Percentiles rank a stretch among this genome's conserved stretches.
phyloP scores from a whole-genome alignment of 1,139 yeast species.

The Saccharomyces pastorianus region DNA sequence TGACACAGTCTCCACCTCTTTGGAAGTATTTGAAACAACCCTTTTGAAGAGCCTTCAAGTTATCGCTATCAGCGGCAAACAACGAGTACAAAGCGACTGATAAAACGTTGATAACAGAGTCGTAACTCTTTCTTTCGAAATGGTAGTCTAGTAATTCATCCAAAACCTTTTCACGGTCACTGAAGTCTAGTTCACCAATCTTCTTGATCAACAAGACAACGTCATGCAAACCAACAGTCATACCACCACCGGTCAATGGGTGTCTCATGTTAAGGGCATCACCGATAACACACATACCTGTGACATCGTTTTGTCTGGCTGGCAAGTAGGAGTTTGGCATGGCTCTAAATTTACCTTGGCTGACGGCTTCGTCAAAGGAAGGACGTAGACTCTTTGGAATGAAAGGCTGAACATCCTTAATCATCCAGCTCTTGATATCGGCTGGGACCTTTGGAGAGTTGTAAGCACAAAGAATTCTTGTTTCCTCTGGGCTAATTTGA shows the following conservation, averaged over 20 bases:
- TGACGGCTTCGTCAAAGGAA: constrained; percentile 52
- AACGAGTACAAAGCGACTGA: constrained; percentile 84
- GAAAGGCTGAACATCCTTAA: constrained; percentile 51
- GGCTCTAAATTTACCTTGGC: constrained; percentile 50
- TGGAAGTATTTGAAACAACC: constrained; percentile 87
- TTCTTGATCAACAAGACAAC: constrained; percentile 53
- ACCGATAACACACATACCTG: constrained; percentile 82
- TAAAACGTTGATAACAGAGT: constrained; percentile 79
- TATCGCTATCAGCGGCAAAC: constrained; percentile 74
- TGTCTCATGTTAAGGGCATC: constrained; percentile 97
- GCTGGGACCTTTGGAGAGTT: constrained; percentile 69
- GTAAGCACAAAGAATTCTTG: constrained; percentile 85
- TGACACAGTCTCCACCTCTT: constrained; percentile 73
- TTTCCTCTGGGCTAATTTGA: constrained; percentile 74
- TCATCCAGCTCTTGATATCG: constrained; percentile 55
- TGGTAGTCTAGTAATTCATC: constrained; percentile 60
- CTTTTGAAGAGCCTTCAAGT: constrained; percentile 61
- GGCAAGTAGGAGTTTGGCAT: constrained; percentile 94
- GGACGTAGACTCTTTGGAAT: constrained; percentile 61
- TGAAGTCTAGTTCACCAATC: constrained; percentile 47
- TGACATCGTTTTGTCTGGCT: constrained; percentile 55
- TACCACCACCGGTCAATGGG: constrained; percentile 98
- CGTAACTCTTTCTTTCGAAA: constrained; percentile 65
- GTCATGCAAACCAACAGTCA: constrained; percentile 95
- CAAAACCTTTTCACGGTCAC: constrained; percentile 47